Percentiles rank a stretch among this genome's conserved stretches.
Conservation (phyloP, 2,329 filamentous ascomycete genomes). For the Pleoardoris graminearum region DNA sequence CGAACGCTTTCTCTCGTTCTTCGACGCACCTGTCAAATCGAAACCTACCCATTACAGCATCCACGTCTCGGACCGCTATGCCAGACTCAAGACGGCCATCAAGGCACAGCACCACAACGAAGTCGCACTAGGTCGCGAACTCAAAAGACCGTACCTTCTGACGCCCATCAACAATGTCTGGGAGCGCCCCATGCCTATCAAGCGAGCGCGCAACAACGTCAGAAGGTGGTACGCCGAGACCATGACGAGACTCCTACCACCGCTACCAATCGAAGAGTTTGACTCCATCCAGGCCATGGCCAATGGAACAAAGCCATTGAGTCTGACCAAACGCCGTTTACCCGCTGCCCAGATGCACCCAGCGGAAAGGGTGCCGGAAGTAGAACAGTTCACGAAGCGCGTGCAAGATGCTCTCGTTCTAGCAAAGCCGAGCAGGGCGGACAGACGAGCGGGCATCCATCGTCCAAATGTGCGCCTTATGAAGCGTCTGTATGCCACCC, state of each 20-base stretch:
- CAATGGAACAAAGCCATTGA: slow-evolving; percentile 34
- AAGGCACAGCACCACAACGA: slow-evolving; percentile 27
- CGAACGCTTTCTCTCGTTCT: slow-evolving; percentile 33
- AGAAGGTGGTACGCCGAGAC: slow-evolving; percentile 50
- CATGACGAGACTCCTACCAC: slow-evolving; percentile 49
- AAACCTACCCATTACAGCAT: slow-evolving; percentile 22
- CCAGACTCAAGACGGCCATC: slow-evolving; percentile 34
- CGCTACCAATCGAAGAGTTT: slow-evolving; percentile 52
- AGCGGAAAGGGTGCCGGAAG: not conserved
- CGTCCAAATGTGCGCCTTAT: slow-evolving; percentile 50
- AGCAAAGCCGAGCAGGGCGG: slow-evolving; percentile 32
- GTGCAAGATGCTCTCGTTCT: slow-evolving; percentile 26
- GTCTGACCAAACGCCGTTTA: slow-evolving; percentile 27
- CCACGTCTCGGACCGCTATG: slow-evolving; percentile 36
- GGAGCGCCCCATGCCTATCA: slow-evolving; percentile 51
- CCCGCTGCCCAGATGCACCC: slow-evolving; percentile 6
- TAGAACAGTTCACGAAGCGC: slow-evolving; percentile 9
- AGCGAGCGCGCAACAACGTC: slow-evolving; percentile 49
- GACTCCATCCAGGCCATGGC: slow-evolving; percentile 47
- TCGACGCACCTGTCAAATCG: slow-evolving; percentile 30
- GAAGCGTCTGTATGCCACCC: slow-evolving; percentile 49
- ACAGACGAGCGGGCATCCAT: slow-evolving; percentile 34
- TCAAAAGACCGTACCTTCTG: slow-evolving; percentile 30
- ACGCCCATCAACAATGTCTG: slow-evolving; percentile 53
- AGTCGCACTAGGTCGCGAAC: slow-evolving; percentile 22